phyloP scores from a whole-genome alignment of 192 early-diverging fungal species.

The Coemansia sp. region DNA sequence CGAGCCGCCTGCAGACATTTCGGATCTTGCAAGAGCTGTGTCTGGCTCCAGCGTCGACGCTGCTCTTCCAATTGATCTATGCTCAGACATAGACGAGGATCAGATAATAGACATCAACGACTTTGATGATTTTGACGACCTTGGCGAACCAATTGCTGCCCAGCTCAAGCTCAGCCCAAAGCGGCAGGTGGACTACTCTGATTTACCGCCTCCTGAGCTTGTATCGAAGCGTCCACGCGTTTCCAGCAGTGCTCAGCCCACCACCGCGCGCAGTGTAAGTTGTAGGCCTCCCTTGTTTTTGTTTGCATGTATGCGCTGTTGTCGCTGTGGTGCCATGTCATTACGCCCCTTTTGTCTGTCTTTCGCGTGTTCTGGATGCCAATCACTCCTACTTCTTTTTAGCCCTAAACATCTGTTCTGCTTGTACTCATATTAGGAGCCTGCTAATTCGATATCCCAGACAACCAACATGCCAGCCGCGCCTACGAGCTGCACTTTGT shows the following conservation, averaged over 20 bases:
- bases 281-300: not conserved
- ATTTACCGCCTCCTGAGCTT: not conserved
- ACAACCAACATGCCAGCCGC: not conserved
- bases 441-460: not conserved
- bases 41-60: not conserved
- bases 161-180: constrained; percentile 7
- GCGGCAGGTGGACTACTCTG: not conserved
- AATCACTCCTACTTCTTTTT: not conserved
- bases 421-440: not conserved
- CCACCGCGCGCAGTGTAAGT: not conserved
- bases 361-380: not conserved
- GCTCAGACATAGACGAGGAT: constrained; percentile 28
- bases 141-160: not conserved
- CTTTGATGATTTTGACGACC: constrained; percentile 8
- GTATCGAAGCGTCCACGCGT: not conserved
- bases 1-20: not conserved
- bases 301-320: not conserved
- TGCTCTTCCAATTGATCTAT: constrained; percentile 15
- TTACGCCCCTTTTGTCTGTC: not conserved
- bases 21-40: not conserved
- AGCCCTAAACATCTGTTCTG: not conserved
- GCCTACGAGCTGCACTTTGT: not conserved
- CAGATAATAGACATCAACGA: constrained; percentile 27
- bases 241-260: not conserved
- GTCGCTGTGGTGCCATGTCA: not conserved